Percentiles rank a stretch among this genome's conserved stretches.
Conservation (phyloP, 2,329 filamentous ascomycete species). For the Fusarium liriodendri region DNA sequence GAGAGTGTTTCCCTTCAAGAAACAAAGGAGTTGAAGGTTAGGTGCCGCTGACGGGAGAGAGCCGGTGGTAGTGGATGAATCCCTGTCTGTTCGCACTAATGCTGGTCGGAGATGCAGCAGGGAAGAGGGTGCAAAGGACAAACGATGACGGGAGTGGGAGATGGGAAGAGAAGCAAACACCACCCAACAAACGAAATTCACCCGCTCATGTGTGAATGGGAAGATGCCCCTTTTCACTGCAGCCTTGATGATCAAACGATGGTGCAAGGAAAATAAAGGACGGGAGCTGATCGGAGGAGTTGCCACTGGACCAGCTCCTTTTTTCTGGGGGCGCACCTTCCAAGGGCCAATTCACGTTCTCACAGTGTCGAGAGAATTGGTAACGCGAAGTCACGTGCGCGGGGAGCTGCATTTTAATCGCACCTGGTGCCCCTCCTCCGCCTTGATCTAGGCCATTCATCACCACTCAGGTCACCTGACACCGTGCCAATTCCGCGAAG, state of each 20-base stretch:
- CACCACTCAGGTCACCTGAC: slow-evolving; percentile 36
- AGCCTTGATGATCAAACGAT: slow-evolving; percentile 7
- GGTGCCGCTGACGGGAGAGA: background rate
- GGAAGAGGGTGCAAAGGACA: slow-evolving; percentile 20
- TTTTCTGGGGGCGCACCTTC: slow-evolving; percentile 28
- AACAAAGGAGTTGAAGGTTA: slow-evolving; percentile 1
- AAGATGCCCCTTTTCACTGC: background rate
- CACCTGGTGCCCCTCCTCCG: background rate
- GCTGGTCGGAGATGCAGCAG: slow-evolving; percentile 20
- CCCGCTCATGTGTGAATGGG: background rate
- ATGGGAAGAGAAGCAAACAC: slow-evolving; percentile 10
- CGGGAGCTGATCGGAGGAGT: slow-evolving; percentile 29
- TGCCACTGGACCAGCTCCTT: slow-evolving; percentile 44
- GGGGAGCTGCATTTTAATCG: slow-evolving; percentile 10
- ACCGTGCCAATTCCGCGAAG: slow-evolving; percentile 46
- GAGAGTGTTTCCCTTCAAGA: background rate
- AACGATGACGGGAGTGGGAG: slow-evolving; percentile 14
- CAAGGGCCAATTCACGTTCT: slow-evolving; percentile 47
- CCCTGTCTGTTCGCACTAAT: slow-evolving; percentile 31
- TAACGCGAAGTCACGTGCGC: slow-evolving; percentile 50
- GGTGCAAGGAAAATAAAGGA: slow-evolving; percentile 8
- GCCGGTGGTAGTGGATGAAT: slow-evolving; percentile 12
- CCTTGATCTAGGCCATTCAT: background rate
- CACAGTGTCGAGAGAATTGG: slow-evolving; percentile 34
- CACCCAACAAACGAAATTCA: background rate